Base-by-base conservation (phyloP, 441 rosid genomes). In the Euphorbia celastroides region DNA sequence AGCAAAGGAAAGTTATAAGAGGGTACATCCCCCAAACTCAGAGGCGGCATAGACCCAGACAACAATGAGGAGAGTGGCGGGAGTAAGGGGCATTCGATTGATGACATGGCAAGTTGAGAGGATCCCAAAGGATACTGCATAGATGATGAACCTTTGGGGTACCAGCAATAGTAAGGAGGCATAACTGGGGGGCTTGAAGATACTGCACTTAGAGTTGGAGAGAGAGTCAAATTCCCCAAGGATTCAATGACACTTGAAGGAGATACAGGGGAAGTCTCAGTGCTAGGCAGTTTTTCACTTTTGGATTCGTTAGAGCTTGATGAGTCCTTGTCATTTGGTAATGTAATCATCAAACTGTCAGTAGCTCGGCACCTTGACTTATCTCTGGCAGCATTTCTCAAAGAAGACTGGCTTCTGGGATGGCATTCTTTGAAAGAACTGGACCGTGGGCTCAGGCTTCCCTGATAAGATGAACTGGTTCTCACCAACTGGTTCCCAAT, bases 131-230 rank as follows among this genome's bases (percentile, higher is more conserved):
- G 56, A 42, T 60, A 76, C 62, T 82, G 88, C 23, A 80, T 56
- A 11, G 80, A 34, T 46, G 96, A 72, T 28, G 82, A 57, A 75
- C 80, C 84, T 30, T 79, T 83, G 41, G 97, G 96, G 63, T 97
- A 93, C 95, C 96, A 88, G 71, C 96, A 89, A 75, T 91, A 93
- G 67, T 86, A 80, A 5, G 99, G 99, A 52, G 97, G 80, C 72
- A 84, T 81, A 2, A 82, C 67, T 16, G 90, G 85, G 46, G 86
- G 71, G 25, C 70, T 34, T 13, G 81, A 72, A 27, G 85, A 57
- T 19, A 57, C 68, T 10, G 79, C 65, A 61, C 75, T 69, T 27
- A 69, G 36, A 66, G 75, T 41, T 22, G 84, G 65, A 0, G 88
- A 80, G n/a, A 57, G 58, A 11, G 77, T 54, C 41, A 84, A 54